Evolutionary conservation across 371 early-diverging fungal species (phyloP).

Genomic region (Rhizopus delemar): DNA sequence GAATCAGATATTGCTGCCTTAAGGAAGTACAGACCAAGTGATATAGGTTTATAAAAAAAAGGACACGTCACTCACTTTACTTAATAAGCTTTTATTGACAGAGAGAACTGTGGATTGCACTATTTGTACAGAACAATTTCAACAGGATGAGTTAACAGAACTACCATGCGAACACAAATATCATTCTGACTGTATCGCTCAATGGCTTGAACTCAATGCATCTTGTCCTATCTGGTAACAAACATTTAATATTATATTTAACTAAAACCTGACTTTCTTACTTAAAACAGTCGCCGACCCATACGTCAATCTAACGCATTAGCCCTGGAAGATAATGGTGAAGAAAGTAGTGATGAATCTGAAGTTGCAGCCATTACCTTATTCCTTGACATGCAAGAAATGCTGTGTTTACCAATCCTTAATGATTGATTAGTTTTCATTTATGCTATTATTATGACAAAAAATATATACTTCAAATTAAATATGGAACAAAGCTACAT

Average conservation of each 20-base stretch:
- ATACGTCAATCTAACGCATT: neutral
- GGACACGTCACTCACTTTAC: neutral
- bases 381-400: too few species aligned
- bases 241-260: neutral
- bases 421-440: too few species aligned
- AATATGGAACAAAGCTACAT: too few species aligned
- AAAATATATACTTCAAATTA: too few species aligned
- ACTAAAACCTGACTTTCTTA: too few species aligned
- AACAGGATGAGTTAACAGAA: neutral
- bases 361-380: too few species aligned
- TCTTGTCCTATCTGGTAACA: constrained; percentile 22
- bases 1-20: constrained; percentile 9
- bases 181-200: constrained; percentile 15
- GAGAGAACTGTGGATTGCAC: constrained; percentile 4
- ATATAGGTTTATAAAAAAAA: neutral
- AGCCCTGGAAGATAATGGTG: too few species aligned
- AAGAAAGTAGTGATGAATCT: too few species aligned
- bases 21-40: neutral
- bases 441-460: too few species aligned
- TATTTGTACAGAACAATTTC: constrained; percentile 14
- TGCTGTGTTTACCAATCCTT: too few species aligned
- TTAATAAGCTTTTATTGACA: neutral
- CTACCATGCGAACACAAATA: constrained; percentile 16
- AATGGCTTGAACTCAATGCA: constrained; percentile 16
- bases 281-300: neutral